phyloP scores from a whole-genome alignment of 192 early-diverging fungal genomes.

The Obelidium mucronatum region DNA sequence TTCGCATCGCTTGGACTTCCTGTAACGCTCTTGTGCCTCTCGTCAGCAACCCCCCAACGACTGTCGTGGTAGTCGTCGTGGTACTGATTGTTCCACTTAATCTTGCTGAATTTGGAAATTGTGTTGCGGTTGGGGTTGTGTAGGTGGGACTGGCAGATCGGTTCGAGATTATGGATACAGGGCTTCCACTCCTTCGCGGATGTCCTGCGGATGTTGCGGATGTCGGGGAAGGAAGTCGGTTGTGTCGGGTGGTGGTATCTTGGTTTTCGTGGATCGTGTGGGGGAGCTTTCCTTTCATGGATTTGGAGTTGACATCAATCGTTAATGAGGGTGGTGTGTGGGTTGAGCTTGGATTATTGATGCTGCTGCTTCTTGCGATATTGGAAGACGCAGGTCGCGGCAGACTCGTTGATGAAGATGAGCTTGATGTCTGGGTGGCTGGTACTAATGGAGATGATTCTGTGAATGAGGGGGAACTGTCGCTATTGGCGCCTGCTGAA shows the following conservation, averaged over 20 bases:
- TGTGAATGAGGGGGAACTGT: not conserved
- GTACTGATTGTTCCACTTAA: conserved; percentile 14
- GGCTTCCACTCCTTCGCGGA: not conserved
- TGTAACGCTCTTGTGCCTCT: conserved; percentile 37
- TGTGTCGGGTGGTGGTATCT: not conserved
- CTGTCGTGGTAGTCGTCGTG: not conserved
- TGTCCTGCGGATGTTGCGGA: not conserved
- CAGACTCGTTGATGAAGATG: not conserved
- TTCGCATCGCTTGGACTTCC: conserved; percentile 35
- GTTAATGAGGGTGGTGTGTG: not conserved
- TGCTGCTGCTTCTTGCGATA: not conserved
- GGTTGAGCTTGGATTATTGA: not conserved
- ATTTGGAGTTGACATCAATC: conserved; percentile 33
- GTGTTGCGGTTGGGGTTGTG: not conserved
- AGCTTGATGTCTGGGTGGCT: not conserved
- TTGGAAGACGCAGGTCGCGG: not conserved
- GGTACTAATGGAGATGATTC: not conserved
- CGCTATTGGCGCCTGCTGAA: not conserved
- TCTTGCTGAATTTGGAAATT: not conserved
- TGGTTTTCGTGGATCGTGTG: not conserved
- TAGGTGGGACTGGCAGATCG: conserved; percentile 9
- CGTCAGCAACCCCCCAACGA: conserved; percentile 26
- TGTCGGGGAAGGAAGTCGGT: not conserved
- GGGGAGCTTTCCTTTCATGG: conserved; percentile 14
- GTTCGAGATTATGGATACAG: not conserved